phyloP scores from a whole-genome alignment of 2,329 filamentous ascomycete genomes.

The Cytospora mali region DNA sequence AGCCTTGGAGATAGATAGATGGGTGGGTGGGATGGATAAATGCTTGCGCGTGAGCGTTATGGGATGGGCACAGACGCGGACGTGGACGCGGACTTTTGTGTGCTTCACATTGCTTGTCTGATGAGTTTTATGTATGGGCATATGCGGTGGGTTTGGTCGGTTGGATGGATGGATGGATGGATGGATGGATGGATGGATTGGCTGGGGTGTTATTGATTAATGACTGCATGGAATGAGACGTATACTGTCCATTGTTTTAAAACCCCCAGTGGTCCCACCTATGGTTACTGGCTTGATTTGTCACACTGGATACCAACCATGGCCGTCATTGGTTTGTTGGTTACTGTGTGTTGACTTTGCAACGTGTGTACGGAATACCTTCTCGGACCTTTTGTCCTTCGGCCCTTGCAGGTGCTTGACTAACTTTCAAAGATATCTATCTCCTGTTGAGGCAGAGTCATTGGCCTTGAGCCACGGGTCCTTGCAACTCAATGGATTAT shows the following conservation, averaged over 20 bases:
- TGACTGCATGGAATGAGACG: conserved; percentile 25
- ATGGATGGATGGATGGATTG: background rate
- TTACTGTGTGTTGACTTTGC: too few species aligned
- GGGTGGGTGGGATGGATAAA: too few species aligned
- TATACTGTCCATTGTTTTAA: background rate
- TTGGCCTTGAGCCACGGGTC: too few species aligned
- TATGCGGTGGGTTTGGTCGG: background rate
- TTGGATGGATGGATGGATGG: background rate
- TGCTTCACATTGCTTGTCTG: conserved; percentile 4
- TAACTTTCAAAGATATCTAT: too few species aligned
- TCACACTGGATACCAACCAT: background rate
- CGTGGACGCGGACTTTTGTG: background rate
- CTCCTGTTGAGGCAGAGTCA: too few species aligned
- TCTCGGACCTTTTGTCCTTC: too few species aligned
- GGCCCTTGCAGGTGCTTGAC: too few species aligned
- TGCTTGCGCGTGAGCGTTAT: background rate
- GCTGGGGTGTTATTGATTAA: conserved; percentile 19
- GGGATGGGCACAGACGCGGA: background rate
- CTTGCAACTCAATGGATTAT: too few species aligned
- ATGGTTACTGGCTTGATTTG: background rate
- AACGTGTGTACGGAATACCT: too few species aligned
- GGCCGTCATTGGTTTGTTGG: background rate
- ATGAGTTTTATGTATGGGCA: conserved; percentile 13
- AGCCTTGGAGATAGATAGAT: conserved; percentile 25
- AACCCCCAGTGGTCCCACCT: too few species aligned